Evolutionary conservation across 2,329 filamentous ascomycete genomes (phyloP).

Genomic region (Fusarium palustre): DNA sequence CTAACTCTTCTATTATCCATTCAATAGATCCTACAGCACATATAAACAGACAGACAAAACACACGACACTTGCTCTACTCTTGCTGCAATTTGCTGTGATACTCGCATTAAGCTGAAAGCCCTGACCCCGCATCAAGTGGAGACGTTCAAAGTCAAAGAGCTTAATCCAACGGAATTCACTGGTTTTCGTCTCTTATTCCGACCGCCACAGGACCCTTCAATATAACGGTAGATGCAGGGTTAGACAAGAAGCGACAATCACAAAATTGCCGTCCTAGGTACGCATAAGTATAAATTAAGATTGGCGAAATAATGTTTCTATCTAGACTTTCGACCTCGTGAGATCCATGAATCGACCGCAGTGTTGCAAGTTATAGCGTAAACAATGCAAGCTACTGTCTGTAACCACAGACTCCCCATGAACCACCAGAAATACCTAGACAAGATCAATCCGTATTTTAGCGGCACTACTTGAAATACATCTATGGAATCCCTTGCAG

Average conservation of each 20-base stretch:
- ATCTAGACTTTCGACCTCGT: background rate
- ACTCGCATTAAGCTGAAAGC: constrained; percentile 6
- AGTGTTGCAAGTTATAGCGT: background rate
- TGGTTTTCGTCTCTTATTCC: background rate
- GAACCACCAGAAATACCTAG: background rate
- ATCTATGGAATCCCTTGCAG: background rate
- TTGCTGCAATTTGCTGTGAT: background rate
- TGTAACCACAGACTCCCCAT: background rate
- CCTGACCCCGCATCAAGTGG: constrained; percentile 6
- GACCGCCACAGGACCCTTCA: constrained; percentile 12
- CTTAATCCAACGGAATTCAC: constrained; percentile 21
- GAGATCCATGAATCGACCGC: background rate
- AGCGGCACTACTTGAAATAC: background rate
- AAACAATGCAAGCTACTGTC: background rate
- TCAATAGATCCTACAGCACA: background rate
- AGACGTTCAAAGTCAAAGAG: constrained; percentile 18
- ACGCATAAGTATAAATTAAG: background rate
- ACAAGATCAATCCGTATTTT: background rate
- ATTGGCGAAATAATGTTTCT: accelerated
- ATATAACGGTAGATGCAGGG: constrained; percentile 2
- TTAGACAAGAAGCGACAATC: background rate
- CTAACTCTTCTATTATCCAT: too few relatives aligned
- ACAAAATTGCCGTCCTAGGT: background rate
- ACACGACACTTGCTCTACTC: background rate
- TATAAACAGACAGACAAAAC: background rate